Base-by-base conservation (phyloP, 2,329 filamentous ascomycete species). In the Neoascochyta sp. region DNA sequence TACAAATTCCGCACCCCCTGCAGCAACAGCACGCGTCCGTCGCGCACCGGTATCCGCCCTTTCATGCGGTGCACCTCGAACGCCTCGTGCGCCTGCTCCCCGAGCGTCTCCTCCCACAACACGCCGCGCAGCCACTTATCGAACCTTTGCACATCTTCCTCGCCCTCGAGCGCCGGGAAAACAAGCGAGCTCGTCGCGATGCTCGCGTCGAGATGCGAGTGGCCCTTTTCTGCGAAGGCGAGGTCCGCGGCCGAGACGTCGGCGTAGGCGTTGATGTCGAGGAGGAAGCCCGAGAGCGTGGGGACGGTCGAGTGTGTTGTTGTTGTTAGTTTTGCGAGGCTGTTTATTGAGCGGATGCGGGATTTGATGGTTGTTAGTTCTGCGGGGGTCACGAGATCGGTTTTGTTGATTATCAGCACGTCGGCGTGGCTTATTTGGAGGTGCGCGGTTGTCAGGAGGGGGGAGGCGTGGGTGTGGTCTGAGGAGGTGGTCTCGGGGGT, bases 341-440 rank as follows among this genome's bases (percentile, higher is more conserved):
- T 83, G 57, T 98, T 98, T 61, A 98, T 96, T 4, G 86, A 83
- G 32, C 74, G 69, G 30, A 96, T 80, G 24, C 92, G 76, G 10
- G 76, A 71, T 41, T 73, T 74, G 6, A 95, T 85, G 0, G 57
- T 64, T n/a, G 76, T 64, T 1, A 96, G 73, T 50, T 95, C 80
- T 5, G 75, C 66, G 1, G 74, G 60, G 5, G 74, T 77, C 3
- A 96, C 88, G 3, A 95, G 71, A 56, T 98, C 92, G 3, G 81
- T 74, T 63, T 98, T 98, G 67, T 98, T 98, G 48, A 98, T 78
- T 21, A 98, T 78, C 24, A 98, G 76, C 7, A 96, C 87, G 64
- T 98, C 92, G 5, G 92, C 92, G 53, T 98, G 90, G 1, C 88
- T 95, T 38, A 98, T 94, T 54, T 98, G 92, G 26, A 96, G 75